phyloP scores from a whole-genome alignment of 2,329 filamentous ascomycete genomes.

The Lecanicillium sp. region DNA sequence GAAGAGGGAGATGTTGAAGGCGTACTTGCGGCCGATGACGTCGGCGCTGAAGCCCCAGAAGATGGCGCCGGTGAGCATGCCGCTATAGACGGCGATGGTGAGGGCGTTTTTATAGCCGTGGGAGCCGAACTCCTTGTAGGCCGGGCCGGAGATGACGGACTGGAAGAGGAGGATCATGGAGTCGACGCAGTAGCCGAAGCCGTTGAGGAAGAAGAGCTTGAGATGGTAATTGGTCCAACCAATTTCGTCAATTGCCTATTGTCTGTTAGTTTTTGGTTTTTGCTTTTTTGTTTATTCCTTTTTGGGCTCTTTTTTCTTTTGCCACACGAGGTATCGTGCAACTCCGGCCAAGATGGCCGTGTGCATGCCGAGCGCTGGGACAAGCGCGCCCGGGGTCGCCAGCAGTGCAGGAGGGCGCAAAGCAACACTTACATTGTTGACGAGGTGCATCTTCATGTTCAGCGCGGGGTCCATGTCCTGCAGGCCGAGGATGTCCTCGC shows the following conservation, averaged over 20 bases:
- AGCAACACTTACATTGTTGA: slow-evolving; percentile 52
- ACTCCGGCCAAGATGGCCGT: neutral
- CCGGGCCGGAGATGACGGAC: slow-evolving; percentile 53
- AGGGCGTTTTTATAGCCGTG: slow-evolving; percentile 50
- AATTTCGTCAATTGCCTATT: slow-evolving; percentile 49
- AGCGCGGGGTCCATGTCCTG: slow-evolving; percentile 57
- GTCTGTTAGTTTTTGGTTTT: neutral
- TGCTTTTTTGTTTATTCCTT: no score
- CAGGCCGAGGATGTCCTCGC: slow-evolving; percentile 47
- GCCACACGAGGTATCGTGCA: neutral
- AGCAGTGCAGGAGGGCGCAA: neutral
- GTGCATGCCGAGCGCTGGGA: no score
- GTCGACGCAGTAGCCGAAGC: slow-evolving; percentile 50
- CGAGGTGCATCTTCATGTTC: slow-evolving; percentile 61
- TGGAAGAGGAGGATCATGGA: slow-evolving; percentile 49
- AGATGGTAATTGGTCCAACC: slow-evolving; percentile 54
- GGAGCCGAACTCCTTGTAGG: slow-evolving; percentile 52
- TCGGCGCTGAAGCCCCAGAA: slow-evolving; percentile 66
- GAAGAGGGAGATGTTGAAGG: slow-evolving; percentile 63
- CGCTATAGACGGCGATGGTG: slow-evolving; percentile 56
- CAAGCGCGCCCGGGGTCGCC: no score
- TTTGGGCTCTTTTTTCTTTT: neutral
- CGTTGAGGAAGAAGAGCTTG: slow-evolving; percentile 57
- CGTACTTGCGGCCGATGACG: slow-evolving; percentile 60
- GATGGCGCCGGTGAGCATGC: slow-evolving; percentile 50